Conservation (phyloP, 768 basidiomycete genomes). For the Amanita rimosa region DNA sequence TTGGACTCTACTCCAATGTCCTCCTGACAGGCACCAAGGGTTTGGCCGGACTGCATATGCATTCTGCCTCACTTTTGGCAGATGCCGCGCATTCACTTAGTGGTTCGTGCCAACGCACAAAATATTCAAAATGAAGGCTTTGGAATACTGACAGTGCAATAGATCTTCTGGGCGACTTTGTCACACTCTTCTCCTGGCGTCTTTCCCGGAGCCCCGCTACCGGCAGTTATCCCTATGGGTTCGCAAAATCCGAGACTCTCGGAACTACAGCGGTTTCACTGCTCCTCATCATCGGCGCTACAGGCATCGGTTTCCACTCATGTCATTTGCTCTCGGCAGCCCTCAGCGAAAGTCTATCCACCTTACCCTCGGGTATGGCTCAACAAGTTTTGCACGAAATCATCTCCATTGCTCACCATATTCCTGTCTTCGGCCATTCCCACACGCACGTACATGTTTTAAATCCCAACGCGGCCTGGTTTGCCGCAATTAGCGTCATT, state of each 20-base stretch:
- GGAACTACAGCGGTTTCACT: slow-evolving; percentile 88
- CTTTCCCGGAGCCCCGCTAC: slow-evolving; percentile 77
- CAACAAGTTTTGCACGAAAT: slow-evolving; percentile 53
- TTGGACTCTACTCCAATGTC: slow-evolving; percentile 78
- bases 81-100: slow-evolving; percentile 90
- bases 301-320: slow-evolving; percentile 85
- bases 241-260: slow-evolving; percentile 91
- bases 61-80: slow-evolving; percentile 84
- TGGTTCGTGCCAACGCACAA: slow-evolving; percentile 35
- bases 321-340: slow-evolving; percentile 72
- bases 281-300: slow-evolving; percentile 73
- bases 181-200: slow-evolving; percentile 83
- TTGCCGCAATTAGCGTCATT: slow-evolving; percentile 71
- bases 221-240: slow-evolving; percentile 73
- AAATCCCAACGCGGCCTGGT: slow-evolving; percentile 96
- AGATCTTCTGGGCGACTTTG: slow-evolving; percentile 87
- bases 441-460: slow-evolving; percentile 51
- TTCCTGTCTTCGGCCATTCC: slow-evolving; percentile 42
- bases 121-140: background rate
- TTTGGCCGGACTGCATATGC: slow-evolving; percentile 78
- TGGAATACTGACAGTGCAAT: slow-evolving; percentile 8
- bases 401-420: slow-evolving; percentile 41
- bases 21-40: slow-evolving; percentile 78
- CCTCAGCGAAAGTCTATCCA: slow-evolving; percentile 52
- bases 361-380: slow-evolving; percentile 51